phyloP scores from a whole-genome alignment of 2,329 filamentous ascomycete species.

The Cytospora piceicola region DNA sequence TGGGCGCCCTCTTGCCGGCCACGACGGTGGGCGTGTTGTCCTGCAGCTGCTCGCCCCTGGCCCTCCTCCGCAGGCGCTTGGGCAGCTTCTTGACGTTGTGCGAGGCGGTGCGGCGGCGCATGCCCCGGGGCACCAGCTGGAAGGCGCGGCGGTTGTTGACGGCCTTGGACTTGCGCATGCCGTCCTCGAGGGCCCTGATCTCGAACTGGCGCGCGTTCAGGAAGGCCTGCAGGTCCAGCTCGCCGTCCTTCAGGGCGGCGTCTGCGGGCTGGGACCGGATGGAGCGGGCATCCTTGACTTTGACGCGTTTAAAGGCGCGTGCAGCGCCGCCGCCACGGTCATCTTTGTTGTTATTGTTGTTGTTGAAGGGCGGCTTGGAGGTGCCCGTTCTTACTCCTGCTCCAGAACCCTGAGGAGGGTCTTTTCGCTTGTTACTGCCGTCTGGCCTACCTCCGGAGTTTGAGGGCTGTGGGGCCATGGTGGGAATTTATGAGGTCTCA shows the following conservation, averaged over 20 bases:
- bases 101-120: slow-evolving; percentile 87
- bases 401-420: slow-evolving; percentile 25
- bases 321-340: slow-evolving; percentile 25
- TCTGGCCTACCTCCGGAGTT: slow-evolving; percentile 24
- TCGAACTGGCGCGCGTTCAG: slow-evolving; percentile 86
- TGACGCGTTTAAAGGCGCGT: slow-evolving; percentile 48
- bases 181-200: slow-evolving; percentile 81
- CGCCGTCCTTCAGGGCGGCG: slow-evolving; percentile 66
- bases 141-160: slow-evolving; percentile 73
- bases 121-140: slow-evolving; percentile 82
- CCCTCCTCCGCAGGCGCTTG: slow-evolving; percentile 71
- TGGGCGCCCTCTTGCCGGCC: slow-evolving; percentile 63
- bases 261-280: slow-evolving; percentile 57
- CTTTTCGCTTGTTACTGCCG: slow-evolving; percentile 35
- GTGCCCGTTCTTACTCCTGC: not conserved
- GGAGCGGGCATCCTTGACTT: slow-evolving; percentile 51
- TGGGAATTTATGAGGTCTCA: not conserved
- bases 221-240: slow-evolving; percentile 84
- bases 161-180: slow-evolving; percentile 74
- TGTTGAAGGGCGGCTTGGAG: slow-evolving; percentile 3
- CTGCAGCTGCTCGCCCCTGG: slow-evolving; percentile 75
- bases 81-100: slow-evolving; percentile 94
- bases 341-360: not conserved
- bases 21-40: slow-evolving; percentile 89
- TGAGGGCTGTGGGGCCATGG: slow-evolving; percentile 34